Evolutionary conservation across 768 basidiomycete species (phyloP).

Genomic region (Russula olivacea): DNA sequence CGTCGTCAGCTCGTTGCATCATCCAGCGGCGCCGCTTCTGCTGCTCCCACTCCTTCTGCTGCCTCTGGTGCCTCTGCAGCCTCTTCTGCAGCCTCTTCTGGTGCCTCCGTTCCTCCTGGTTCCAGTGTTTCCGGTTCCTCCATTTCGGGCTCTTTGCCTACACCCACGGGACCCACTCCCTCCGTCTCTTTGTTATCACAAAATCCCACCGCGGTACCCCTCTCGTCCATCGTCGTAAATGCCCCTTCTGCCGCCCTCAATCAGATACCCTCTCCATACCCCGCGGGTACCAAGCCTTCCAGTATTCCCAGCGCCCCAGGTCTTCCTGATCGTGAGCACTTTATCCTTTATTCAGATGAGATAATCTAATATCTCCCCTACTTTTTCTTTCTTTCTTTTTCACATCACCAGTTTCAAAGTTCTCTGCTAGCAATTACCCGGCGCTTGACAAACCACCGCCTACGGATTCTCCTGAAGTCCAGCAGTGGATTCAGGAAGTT

Average conservation of each 20-base stretch:
- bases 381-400: neutral
- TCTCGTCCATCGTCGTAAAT: slow-evolving; percentile 43
- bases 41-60: neutral
- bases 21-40: slow-evolving; percentile 25
- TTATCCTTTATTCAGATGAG: neutral
- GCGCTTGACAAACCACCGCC: slow-evolving; percentile 56
- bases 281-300: slow-evolving; percentile 45
- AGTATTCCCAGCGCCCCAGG: slow-evolving; percentile 31
- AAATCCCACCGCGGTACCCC: slow-evolving; percentile 58
- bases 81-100: neutral
- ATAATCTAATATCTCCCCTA: neutral
- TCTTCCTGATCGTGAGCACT: slow-evolving; percentile 32
- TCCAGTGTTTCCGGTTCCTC: neutral
- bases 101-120: neutral
- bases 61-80: neutral
- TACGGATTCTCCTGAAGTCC: slow-evolving; percentile 54
- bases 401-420: slow-evolving; percentile 5
- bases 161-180: slow-evolving; percentile 27
- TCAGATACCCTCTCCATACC: slow-evolving; percentile 42
- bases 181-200: slow-evolving; percentile 44
- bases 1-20: slow-evolving; percentile 27
- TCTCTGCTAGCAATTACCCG: slow-evolving; percentile 46
- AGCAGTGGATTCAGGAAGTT: slow-evolving; percentile 67
- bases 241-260: slow-evolving; percentile 40
- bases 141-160: neutral